Conservation (phyloP, 768 basidiomycete species). For the Mycena vulgaris region DNA sequence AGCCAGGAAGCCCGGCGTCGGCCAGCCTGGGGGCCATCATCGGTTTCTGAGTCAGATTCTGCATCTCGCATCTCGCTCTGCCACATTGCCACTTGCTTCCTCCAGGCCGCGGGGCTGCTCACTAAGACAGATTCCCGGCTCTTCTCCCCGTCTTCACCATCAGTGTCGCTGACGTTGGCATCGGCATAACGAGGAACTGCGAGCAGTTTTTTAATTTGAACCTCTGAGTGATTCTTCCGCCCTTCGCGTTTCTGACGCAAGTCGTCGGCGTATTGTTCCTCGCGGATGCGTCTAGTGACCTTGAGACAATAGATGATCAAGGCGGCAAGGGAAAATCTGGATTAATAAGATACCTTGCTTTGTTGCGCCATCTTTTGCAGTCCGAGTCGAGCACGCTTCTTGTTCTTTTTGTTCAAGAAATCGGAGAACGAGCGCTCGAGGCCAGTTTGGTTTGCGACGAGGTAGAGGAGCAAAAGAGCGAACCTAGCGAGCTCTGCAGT, state of each 20-base stretch:
- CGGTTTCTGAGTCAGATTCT: no score
- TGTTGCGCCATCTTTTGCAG: background rate
- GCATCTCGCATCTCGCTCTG: no score
- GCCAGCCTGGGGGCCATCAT: no score
- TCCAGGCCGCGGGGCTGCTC: no score
- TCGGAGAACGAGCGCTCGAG: no score
- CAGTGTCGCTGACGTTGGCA: constrained; percentile 1
- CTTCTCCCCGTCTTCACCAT: background rate
- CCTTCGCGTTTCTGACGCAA: no score
- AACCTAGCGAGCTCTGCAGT: background rate
- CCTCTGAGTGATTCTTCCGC: no score
- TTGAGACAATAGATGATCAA: background rate
- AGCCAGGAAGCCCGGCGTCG: no score
- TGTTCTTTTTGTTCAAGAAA: background rate
- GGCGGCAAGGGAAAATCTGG: background rate
- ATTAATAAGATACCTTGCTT: background rate
- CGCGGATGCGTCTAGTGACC: background rate
- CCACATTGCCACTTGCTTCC: no score
- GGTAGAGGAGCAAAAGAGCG: background rate
- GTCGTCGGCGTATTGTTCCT: no score
- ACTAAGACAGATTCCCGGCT: background rate
- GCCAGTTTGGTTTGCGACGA: background rate
- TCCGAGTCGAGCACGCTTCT: background rate
- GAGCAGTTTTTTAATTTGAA: background rate
- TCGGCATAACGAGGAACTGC: constrained; percentile 8